A percentile compares a stretch with the other conserved stretches of the same genome.
Conservation (phyloP, 1,139 yeast genomes). For the Pichiaceae sp. region DNA sequence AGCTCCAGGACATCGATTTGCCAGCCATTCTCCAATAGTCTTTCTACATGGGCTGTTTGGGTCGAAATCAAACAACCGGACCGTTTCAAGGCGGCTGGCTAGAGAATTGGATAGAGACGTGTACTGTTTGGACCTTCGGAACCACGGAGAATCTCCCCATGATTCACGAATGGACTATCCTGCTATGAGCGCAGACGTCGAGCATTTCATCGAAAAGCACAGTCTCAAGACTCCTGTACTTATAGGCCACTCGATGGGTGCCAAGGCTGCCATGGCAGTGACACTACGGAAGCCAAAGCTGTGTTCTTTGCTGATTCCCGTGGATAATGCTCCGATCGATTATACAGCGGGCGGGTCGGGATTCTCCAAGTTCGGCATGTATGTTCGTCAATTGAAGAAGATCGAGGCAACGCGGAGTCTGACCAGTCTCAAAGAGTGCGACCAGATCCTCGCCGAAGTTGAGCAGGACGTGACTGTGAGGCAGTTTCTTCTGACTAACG, state of each 20-base stretch:
- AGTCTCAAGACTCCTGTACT: constrained; percentile 48
- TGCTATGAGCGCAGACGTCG: constrained; percentile 79
- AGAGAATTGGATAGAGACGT: constrained; percentile 35
- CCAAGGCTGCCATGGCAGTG: constrained; percentile 86
- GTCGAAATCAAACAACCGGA: constrained; percentile 65
- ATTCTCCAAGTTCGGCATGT: constrained; percentile 53
- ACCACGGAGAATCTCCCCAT: constrained; percentile 92
- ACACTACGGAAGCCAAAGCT: constrained; percentile 63
- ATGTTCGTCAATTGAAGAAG: constrained; percentile 53
- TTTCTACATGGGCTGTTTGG: constrained; percentile 91
- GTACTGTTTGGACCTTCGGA: constrained; percentile 74
- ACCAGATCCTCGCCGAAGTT: constrained; percentile 48
- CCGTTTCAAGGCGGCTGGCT: constrained; percentile 41
- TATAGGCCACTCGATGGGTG: constrained; percentile 97
- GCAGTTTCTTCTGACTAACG: constrained; percentile 70
- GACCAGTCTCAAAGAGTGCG: constrained; percentile 58
- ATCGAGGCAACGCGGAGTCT: constrained; percentile 35
- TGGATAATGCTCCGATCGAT: constrained; percentile 76
- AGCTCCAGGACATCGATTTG: constrained; percentile 9
- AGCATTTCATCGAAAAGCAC: constrained; percentile 48
- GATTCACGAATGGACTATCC: constrained; percentile 62
- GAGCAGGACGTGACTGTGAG: constrained; percentile 58
- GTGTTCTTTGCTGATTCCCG: constrained; percentile 59
- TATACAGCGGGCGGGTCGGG: constrained; percentile 44
- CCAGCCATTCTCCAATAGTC: constrained; percentile 42